These are phyloP conservation scores for Ophiostoma pallidulum DNA, from an alignment of 2,329 filamentous ascomycete species.

Conservation along the genomic window DNA sequence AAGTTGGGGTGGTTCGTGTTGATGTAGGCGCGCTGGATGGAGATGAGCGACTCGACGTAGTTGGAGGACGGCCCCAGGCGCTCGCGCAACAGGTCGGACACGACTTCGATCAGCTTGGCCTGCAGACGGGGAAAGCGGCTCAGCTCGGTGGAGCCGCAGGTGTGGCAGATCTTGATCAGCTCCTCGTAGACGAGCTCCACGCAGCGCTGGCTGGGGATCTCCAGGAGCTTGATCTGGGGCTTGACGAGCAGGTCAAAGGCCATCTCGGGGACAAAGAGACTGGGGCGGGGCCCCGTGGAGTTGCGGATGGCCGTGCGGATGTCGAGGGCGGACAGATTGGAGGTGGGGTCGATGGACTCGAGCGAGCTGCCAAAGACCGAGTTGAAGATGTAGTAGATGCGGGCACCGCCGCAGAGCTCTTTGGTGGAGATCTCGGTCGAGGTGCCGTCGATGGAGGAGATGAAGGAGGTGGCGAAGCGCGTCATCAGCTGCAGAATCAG, in stretches of 20 bases:
- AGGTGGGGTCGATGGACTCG: conserved; percentile 91
- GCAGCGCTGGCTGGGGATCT: conserved; percentile 89
- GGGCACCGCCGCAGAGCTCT: conserved; percentile 85
- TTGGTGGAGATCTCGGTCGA: conserved; percentile 98
- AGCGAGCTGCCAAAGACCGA: conserved; percentile 95
- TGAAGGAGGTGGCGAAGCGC: conserved; percentile 93
- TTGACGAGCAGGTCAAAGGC: conserved; percentile 97
- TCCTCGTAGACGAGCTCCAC: conserved; percentile 98
- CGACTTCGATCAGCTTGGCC: conserved; percentile 94
- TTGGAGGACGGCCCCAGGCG: conserved; percentile 77
- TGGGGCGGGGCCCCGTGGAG: conserved; percentile 90
- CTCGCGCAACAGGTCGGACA: conserved; percentile 89
- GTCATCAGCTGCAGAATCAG: conserved; percentile 97
- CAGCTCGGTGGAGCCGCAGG: conserved; percentile 90
- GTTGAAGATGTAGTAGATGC: conserved; percentile 99
- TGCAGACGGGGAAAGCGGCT: conserved; percentile 86
- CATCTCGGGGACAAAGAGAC: conserved; percentile 93
- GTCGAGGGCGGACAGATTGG: conserved; percentile 86
- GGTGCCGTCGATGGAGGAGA: conserved; percentile 96
- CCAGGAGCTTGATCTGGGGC: conserved; percentile 93
- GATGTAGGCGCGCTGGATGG: conserved; percentile 96
- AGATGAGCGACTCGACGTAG: conserved; percentile 94
- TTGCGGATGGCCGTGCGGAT: conserved; percentile 97
- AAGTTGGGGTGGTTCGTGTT: conserved; percentile 99
- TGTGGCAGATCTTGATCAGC: conserved; percentile 98